Evolutionary conservation across 2,329 filamentous ascomycete genomes (phyloP).

Genomic region (Fusarium fujikuroi): DNA sequence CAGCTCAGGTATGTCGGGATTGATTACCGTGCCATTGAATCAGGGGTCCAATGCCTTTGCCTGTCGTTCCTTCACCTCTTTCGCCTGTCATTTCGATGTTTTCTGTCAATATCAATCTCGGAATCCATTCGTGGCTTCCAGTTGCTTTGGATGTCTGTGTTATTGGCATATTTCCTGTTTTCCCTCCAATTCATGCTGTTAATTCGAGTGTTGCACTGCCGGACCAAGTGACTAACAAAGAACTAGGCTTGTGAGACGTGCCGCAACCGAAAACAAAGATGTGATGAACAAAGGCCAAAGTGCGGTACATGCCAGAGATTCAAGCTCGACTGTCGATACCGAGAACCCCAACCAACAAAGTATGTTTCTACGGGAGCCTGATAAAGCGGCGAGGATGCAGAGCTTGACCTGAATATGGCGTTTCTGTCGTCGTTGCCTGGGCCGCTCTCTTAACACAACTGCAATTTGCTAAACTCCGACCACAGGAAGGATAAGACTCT

Average conservation of each 20-base stretch:
- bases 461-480: constrained; percentile 23
- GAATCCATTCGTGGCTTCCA: background rate
- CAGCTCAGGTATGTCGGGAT: constrained; percentile 49
- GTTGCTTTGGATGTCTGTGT: background rate
- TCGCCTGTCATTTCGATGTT: background rate
- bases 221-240: constrained; percentile 16
- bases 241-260: constrained; percentile 67
- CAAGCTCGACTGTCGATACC: constrained; percentile 68
- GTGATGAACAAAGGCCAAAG: constrained; percentile 70
- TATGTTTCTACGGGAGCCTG: constrained; percentile 51
- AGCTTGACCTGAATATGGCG: constrained; percentile 7
- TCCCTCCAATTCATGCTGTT: too few species aligned
- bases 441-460: background rate
- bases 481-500: constrained; percentile 71
- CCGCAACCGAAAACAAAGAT: constrained; percentile 70
- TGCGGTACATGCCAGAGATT: constrained; percentile 69
- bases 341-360: constrained; percentile 71
- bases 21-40: background rate
- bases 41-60: background rate
- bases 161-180: background rate
- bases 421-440: constrained; percentile 13
- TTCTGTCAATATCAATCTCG: background rate
- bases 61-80: background rate
- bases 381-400: constrained; percentile 12
- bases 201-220: background rate